Evolutionary conservation across 1,139 yeast species (phyloP), one percentile per base, ranked within the genome.

Genomic region (Debaryomyces fabryi): DNA sequence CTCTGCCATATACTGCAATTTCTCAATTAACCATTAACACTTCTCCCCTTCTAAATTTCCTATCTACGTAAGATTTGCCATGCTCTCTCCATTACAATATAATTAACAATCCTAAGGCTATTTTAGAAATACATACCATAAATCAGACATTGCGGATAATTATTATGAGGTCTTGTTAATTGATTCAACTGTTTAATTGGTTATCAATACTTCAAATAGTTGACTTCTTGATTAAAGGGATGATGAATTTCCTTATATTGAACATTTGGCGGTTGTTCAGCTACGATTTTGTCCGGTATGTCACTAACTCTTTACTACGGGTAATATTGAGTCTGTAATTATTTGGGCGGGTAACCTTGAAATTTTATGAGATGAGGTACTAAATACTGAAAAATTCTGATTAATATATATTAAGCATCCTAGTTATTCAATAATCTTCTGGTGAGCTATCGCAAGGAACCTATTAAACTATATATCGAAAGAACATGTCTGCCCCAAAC

Each of bases 391-490:
- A 34, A 35, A 40, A 40, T 40, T 40, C 43, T 44, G 36, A 30
- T 20, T 6, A 15, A 25, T 29, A 24, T 30, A 30, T 9, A 37
- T 24, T 9, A 37, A 24, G n/a, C 9, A 12, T 13, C 29, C n/a
- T 23, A 5, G 13, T 38, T 20, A 30, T 40, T 30, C 25, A 27
- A 40, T 40, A 40, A 40, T 32, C 52, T 64, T 67, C 71, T 68
- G 79, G 81, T 70, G 81, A 76, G 81, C 81, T 71, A 60, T 59
- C 65, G 80, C 80, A 74, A 86, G 93, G 93, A 86, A 83, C 93
- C 87, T 71, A 61, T 45, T 44, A 48, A 37, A 46, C 44, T 34
- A 50, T 33, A 38, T 49, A 52, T 21, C 47, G 52, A 38, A 42
- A 30, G 34, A 55, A 39, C 42, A 82, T 80, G 86, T 81, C 88